Conservation (phyloP, 345 rosid genomes). For the Gossypium arboreum region DNA sequence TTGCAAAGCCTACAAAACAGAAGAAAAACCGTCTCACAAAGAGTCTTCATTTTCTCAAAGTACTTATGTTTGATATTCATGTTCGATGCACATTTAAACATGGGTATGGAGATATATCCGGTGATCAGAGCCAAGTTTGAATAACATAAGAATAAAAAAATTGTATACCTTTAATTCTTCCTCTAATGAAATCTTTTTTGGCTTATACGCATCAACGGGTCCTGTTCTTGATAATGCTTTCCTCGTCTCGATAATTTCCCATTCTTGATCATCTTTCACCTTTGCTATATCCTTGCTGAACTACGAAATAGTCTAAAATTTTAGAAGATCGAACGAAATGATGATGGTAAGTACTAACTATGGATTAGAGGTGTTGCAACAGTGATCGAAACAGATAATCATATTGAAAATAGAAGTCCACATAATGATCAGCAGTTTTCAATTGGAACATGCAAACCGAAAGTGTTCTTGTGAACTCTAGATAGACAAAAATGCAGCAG, state of each 20-base stretch:
- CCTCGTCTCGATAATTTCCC: conserved; percentile 81
- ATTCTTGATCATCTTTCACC: conserved; percentile 85
- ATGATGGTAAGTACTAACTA: background rate
- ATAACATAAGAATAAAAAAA: background rate
- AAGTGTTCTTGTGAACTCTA: background rate
- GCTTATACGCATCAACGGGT: conserved; percentile 51
- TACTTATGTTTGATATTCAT: background rate
- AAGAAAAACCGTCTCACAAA: background rate
- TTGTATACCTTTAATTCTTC: conserved; percentile 75
- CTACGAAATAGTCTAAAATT: conserved; percentile 22
- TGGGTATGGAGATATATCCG: background rate
- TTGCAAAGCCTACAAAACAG: conserved; percentile 55
- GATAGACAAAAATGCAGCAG: background rate
- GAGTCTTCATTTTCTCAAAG: background rate
- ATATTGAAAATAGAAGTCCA: background rate
- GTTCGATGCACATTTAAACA: background rate
- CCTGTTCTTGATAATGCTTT: conserved; percentile 81
- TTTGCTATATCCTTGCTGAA: conserved; percentile 86
- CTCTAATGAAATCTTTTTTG: conserved; percentile 68
- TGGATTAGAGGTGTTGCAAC: background rate
- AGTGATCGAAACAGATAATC: background rate
- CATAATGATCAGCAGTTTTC: background rate
- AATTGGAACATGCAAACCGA: background rate
- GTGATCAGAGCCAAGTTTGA: background rate
- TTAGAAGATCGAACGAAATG: conserved; percentile 1